Base-by-base conservation (phyloP, 768 basidiomycete species). In the Kwoniella sp. region DNA sequence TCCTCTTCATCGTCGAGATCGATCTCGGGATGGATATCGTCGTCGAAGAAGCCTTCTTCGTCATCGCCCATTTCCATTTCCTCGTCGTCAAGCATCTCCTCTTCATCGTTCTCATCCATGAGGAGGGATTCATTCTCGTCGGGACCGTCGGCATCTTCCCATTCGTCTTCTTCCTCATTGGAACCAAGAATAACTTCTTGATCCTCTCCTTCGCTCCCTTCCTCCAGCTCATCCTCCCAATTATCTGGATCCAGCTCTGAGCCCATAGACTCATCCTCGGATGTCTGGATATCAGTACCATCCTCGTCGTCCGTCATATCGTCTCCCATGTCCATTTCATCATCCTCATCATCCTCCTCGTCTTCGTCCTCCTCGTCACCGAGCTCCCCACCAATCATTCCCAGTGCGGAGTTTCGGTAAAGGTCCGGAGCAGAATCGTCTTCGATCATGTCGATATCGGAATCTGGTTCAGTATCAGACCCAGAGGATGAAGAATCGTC, bases 321-420 rank as follows among this genome's bases (percentile, higher is more conserved):
- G 22, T 70, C 70, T 5, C 60, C 67, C 30, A 70, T 65, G 22
- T 73, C 67, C 59, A 72, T 69, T 13, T 70, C 86, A 65, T 83
- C 84, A 27, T 86, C 85, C 5, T 82, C 83, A 4, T 82, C 77
- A 51, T 82, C 84, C 54, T 87, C 89, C 46, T 87, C 88, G 0
- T 81, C 80, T 55, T 69, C 68, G 12, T 69, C 71, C 7, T 84
- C 85, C 15, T 83, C 83, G 86, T 90, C 91, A 30, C 78, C 84
- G 60, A 86, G 52, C n/a, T 70, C 73, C 17, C 70, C 76, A 40
- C 69, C 71, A 40, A 72, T 58, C 93, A 98, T 93, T 66, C 94
- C 96, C 37, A 99, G 84, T 10, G 96, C 91, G 1, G 96, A 98
- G 79, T 92, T 93, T 49, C 94, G 88, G 81, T 98, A 98, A 21